phyloP scores from a whole-genome alignment of 371 early-diverging fungal genomes.

The Paraphysoderma sedebokerense region DNA sequence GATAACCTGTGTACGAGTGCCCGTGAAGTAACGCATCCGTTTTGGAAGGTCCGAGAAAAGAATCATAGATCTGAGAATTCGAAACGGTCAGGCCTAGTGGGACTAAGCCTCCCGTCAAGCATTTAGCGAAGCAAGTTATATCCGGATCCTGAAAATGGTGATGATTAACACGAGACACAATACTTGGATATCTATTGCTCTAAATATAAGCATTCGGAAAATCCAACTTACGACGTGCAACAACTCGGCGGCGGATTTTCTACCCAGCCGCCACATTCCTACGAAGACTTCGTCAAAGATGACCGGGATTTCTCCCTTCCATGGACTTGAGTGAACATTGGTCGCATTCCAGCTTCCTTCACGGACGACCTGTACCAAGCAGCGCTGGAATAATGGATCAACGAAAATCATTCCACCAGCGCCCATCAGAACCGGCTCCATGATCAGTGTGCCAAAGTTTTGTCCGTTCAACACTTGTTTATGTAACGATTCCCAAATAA shows the following conservation, averaged over 20 bases:
- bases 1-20: slow-evolving; percentile 73
- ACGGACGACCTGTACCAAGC: slow-evolving; percentile 37
- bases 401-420: slow-evolving; percentile 74
- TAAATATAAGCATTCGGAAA: background rate
- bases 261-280: slow-evolving; percentile 59
- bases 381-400: slow-evolving; percentile 60
- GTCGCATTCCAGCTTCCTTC: slow-evolving; percentile 18
- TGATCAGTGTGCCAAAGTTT: slow-evolving; percentile 50
- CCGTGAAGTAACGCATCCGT: slow-evolving; percentile 60
- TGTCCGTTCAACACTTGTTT: slow-evolving; percentile 18
- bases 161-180: slow-evolving; percentile 2
- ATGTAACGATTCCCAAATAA: slow-evolving; percentile 10
- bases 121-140: slow-evolving; percentile 58
- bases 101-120: slow-evolving; percentile 57
- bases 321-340: no score
- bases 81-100: slow-evolving; percentile 57
- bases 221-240: slow-evolving; percentile 37
- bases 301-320: slow-evolving; percentile 42
- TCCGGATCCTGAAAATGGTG: slow-evolving; percentile 38
- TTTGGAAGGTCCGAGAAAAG: slow-evolving; percentile 43
- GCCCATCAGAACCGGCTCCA: slow-evolving; percentile 66
- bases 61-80: slow-evolving; percentile 38
- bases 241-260: slow-evolving; percentile 38
- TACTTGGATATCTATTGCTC: background rate
- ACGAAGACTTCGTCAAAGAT: slow-evolving; percentile 74